These are phyloP conservation scores for Fusarium sp. DNA, from an alignment of 2,329 filamentous ascomycete species.

Conservation along the genomic window DNA sequence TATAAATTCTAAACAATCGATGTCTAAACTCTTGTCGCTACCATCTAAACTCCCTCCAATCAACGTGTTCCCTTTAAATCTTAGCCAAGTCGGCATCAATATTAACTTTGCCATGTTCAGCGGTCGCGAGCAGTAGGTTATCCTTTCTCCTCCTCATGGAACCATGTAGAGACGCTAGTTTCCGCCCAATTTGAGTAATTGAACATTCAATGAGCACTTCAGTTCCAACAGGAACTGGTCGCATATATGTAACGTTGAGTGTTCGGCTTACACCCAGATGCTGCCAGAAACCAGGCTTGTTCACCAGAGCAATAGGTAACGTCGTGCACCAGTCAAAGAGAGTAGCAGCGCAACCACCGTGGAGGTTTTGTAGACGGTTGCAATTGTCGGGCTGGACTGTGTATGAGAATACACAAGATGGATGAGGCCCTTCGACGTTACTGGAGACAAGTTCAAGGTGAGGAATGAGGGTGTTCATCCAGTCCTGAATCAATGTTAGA, in stretches of 20 bases:
- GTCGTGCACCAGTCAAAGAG: slow-evolving; percentile 76
- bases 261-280: slow-evolving; percentile 72
- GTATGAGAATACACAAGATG: slow-evolving; percentile 57
- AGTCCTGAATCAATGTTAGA: slow-evolving; percentile 52
- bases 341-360: slow-evolving; percentile 72
- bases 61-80: not conserved
- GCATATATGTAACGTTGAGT: slow-evolving; percentile 74
- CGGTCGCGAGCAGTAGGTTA: slow-evolving; percentile 65
- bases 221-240: slow-evolving; percentile 65
- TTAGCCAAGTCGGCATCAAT: slow-evolving; percentile 58
- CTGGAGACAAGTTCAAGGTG: slow-evolving; percentile 53
- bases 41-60: not conserved
- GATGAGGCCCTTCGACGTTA: slow-evolving; percentile 52
- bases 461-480: slow-evolving; percentile 56
- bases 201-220: slow-evolving; percentile 66
- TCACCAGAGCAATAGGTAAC: slow-evolving; percentile 65
- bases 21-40: not conserved
- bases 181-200: slow-evolving; percentile 67
- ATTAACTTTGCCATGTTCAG: slow-evolving; percentile 74
- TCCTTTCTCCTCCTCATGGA: slow-evolving; percentile 65
- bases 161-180: slow-evolving; percentile 64
- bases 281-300: slow-evolving; percentile 69
- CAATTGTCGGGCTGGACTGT: slow-evolving; percentile 62
- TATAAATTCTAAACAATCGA: not conserved
- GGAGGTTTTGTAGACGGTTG: slow-evolving; percentile 66